Evolutionary conservation across 106 monocot species (phyloP).

Genomic region (Dioscorea dumetorum): DNA sequence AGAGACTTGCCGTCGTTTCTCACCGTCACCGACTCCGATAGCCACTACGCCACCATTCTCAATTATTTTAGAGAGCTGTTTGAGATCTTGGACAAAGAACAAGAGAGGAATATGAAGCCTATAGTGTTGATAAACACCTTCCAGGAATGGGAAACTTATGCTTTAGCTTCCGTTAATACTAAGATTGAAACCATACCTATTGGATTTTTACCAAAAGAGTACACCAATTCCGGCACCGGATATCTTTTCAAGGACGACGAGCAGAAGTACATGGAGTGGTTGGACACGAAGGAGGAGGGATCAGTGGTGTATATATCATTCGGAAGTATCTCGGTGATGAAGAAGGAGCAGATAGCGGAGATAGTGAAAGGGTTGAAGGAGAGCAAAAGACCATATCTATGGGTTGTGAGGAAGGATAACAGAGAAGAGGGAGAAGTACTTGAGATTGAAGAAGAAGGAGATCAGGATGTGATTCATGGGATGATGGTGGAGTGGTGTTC

Average conservation of each 20-base stretch:
- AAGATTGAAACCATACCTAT: conserved; percentile 17
- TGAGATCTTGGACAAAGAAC: conserved; percentile 2
- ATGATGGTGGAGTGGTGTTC: conserved; percentile 46
- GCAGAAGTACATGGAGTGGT: conserved; percentile 41
- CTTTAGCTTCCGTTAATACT: not conserved
- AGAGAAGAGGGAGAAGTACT: conserved; percentile 9
- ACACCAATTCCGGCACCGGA: not conserved
- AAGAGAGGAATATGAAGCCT: not conserved
- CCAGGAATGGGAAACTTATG: conserved; percentile 17
- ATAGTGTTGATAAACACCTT: conserved; percentile 42
- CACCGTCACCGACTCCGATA: not conserved
- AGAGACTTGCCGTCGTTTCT: conserved; percentile 18
- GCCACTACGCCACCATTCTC: not conserved
- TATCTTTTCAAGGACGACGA: conserved; percentile 28
- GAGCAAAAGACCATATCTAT: conserved; percentile 37
- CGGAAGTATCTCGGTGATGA: conserved; percentile 27
- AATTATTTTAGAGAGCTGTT: not conserved
- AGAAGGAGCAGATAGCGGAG: conserved; percentile 34
- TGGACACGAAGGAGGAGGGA: conserved; percentile 26
- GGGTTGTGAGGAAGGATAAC: conserved; percentile 42
- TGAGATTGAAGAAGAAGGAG: conserved; percentile 5
- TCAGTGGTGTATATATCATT: conserved; percentile 54
- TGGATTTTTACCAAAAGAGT: conserved; percentile 7
- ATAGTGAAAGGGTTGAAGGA: conserved; percentile 21
- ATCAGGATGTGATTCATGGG: conserved; percentile 11